Percentiles rank a stretch among this genome's conserved stretches.
Evolutionary conservation across 176 grass and related monocot species (phyloP).

Genomic region (Lolium perenne): DNA sequence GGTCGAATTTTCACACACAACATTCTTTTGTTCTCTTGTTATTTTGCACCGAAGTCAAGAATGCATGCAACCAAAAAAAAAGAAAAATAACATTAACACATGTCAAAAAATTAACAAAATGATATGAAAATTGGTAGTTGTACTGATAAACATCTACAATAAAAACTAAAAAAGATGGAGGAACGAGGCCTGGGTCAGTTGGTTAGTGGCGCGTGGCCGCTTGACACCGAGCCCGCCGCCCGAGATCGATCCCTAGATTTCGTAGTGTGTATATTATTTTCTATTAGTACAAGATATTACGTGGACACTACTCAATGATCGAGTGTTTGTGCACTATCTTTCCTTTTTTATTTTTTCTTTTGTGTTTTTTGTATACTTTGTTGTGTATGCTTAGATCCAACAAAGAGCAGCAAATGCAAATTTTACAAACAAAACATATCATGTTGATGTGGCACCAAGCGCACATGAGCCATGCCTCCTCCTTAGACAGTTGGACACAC

Average conservation of each 20-base stretch:
- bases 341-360: not conserved
- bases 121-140: not conserved
- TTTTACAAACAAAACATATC: not conserved
- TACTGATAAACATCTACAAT: not conserved
- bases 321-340: not conserved
- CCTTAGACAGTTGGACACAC: conserved; percentile 16
- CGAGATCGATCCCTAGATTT: not conserved
- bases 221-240: not conserved
- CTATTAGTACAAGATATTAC: not conserved
- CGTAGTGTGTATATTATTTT: not conserved
- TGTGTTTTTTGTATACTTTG: not conserved
- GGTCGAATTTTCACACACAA: no score
- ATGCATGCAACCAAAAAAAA: no score
- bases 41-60: no score
- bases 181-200: not conserved
- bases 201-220: not conserved
- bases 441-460: conserved; percentile 40
- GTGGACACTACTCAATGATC: not conserved
- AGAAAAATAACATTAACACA: not conserved
- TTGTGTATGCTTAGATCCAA: not conserved
- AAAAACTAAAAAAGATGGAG: rapidly evolving
- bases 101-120: no score
- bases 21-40: no score
- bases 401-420: not conserved
- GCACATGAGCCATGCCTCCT: not conserved